These are phyloP conservation scores for Parathielavia hyrcaniae DNA, from an alignment of 495 filamentous ascomycete genomes.

Conservation along the genomic window DNA sequence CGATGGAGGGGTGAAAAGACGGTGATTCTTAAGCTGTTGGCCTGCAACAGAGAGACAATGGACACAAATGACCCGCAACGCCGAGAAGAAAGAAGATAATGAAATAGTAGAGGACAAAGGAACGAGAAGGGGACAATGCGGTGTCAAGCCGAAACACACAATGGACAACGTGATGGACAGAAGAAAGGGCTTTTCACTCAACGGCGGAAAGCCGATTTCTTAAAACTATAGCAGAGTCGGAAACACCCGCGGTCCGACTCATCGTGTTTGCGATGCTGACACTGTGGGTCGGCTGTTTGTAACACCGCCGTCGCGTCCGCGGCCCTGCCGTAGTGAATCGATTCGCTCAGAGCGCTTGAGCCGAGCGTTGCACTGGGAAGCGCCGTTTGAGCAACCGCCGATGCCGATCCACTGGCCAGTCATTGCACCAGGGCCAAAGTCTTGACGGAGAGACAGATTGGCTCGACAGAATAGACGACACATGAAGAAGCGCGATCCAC, in stretches of 20 bases:
- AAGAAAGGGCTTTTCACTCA: neutral
- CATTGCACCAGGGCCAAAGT: neutral
- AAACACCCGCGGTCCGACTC: neutral
- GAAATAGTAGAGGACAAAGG: neutral
- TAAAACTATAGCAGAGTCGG: neutral
- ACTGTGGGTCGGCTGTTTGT: neutral
- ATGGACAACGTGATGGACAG: neutral
- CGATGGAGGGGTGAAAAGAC: neutral
- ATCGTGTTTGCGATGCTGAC: neutral
- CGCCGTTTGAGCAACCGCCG: slow-evolving; percentile 11
- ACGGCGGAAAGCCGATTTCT: neutral
- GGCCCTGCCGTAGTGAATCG: neutral
- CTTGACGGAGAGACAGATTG: neutral
- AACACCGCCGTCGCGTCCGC: neutral
- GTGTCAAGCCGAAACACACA: neutral
- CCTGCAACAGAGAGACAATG: slow-evolving; percentile 21
- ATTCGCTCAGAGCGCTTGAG: slow-evolving; percentile 2
- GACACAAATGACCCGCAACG: slow-evolving; percentile 5
- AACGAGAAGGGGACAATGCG: slow-evolving; percentile 2
- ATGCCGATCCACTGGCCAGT: slow-evolving; percentile 1
- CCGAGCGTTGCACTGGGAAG: neutral
- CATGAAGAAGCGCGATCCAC: neutral
- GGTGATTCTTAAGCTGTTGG: slow-evolving; percentile 14
- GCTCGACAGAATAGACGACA: slow-evolving; percentile 4
- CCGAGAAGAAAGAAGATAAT: neutral